phyloP scores from a whole-genome alignment of 176 grass and related monocot genomes.

The Pharus latifolius region DNA sequence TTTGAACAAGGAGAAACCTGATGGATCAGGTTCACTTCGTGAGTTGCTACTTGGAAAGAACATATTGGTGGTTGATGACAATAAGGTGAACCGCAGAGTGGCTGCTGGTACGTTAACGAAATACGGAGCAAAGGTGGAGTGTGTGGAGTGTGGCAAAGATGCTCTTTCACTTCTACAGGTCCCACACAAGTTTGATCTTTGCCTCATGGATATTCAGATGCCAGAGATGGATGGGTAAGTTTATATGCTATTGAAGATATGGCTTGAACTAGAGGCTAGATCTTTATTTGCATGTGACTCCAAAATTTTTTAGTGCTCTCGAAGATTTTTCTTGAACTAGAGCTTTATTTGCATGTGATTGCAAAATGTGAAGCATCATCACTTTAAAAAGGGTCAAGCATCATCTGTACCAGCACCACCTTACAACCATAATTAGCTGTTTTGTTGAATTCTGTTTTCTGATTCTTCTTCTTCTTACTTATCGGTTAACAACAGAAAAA shows the following conservation, averaged over 20 bases:
- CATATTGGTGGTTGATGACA: constrained; percentile 97
- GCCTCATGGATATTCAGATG: constrained; percentile 99
- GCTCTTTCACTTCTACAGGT: constrained; percentile 71
- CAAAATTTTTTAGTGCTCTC: too few species aligned
- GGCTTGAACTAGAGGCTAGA: neutral
- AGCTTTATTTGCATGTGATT: neutral
- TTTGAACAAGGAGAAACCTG: constrained; percentile 36
- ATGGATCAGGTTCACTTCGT: constrained; percentile 40
- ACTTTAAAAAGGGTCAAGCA: too few species aligned
- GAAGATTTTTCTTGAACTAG: too few species aligned
- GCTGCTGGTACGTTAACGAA: constrained; percentile 86
- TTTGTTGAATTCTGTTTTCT: neutral
- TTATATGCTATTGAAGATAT: neutral
- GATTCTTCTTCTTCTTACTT: neutral
- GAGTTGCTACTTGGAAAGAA: constrained; percentile 65
- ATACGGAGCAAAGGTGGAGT: constrained; percentile 77
- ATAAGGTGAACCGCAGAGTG: constrained; percentile 92
- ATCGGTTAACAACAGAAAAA: neutral
- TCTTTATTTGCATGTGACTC: neutral
- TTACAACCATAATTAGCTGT: neutral
- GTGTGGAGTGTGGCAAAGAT: constrained; percentile 85
- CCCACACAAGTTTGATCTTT: constrained; percentile 86
- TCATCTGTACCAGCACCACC: neutral
- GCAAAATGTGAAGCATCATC: neutral
- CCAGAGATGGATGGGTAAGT: constrained; percentile 99